These are phyloP conservation scores for Cercophora scortea DNA, from an alignment of 495 filamentous ascomycete species.

Conservation along the genomic window DNA sequence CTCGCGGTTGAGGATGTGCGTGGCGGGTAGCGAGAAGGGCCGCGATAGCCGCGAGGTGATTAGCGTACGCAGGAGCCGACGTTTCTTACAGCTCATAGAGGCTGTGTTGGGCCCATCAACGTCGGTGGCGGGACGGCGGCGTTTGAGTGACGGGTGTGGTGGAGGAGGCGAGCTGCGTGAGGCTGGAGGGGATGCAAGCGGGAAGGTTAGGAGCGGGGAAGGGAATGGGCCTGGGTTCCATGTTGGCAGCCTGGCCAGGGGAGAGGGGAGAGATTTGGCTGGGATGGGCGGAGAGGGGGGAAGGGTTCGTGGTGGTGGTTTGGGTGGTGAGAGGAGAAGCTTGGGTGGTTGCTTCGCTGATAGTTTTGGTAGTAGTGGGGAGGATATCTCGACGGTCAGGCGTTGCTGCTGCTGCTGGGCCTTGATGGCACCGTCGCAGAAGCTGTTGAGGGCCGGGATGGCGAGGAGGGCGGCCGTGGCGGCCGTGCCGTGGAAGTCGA, in stretches of 20 bases:
- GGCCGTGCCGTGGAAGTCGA: constrained; percentile 6
- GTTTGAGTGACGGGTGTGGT: constrained; percentile 37
- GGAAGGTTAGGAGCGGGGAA: constrained; percentile 8
- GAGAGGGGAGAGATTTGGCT: neutral
- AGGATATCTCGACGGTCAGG: neutral
- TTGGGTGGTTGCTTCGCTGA: neutral
- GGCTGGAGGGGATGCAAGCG: neutral
- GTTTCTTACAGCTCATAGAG: constrained; percentile 52
- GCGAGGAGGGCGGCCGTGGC: too few species aligned
- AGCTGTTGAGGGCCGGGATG: constrained; percentile 11
- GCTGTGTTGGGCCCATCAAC: constrained; percentile 52
- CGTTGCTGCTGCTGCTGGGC: neutral
- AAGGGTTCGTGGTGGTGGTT: too few species aligned
- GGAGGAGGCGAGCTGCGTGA: neutral
- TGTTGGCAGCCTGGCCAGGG: constrained; percentile 10
- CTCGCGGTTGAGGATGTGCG: constrained; percentile 57
- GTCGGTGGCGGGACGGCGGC: constrained; percentile 49
- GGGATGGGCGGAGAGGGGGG: too few species aligned
- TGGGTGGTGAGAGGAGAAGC: too few species aligned
- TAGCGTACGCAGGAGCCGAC: constrained; percentile 52
- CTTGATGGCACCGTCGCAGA: constrained; percentile 10
- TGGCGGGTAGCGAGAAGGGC: constrained; percentile 60
- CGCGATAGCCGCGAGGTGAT: constrained; percentile 62
- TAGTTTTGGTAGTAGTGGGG: neutral
- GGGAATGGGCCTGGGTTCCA: constrained; percentile 1